phyloP scores from a whole-genome alignment of 257 asterid genomes.

The Vinca minor region DNA sequence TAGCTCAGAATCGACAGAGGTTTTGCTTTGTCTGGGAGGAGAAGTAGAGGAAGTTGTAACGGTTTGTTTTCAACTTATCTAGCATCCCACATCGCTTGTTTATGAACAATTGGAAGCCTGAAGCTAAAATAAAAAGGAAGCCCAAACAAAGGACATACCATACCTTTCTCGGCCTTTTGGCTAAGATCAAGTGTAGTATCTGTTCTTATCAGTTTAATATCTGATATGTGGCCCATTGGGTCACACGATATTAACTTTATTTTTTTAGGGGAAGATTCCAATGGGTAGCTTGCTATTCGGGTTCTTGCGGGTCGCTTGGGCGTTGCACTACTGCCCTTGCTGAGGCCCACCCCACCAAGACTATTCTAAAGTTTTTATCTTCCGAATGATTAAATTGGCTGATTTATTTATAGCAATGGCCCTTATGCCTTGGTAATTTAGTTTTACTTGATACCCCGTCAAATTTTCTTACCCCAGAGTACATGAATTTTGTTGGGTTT shows the following conservation, averaged over 20 bases:
- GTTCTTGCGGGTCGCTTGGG: not conserved
- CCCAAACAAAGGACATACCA: not conserved
- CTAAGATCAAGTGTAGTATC: slow-evolving; percentile 53
- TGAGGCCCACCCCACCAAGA: slow-evolving; percentile 13
- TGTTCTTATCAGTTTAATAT: slow-evolving; percentile 46
- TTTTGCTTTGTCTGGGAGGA: no score
- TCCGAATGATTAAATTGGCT: no score
- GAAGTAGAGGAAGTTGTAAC: no score
- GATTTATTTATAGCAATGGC: no score
- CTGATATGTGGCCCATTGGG: slow-evolving; percentile 26
- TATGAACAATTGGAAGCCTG: not conserved
- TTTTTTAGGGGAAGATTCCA: not conserved
- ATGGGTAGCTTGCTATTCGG: not conserved
- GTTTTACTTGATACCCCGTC: no score
- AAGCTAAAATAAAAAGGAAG: not conserved
- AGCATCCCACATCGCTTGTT: not conserved
- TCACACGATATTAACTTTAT: slow-evolving; percentile 5
- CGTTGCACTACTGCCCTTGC: not conserved
- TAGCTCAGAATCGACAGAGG: no score
- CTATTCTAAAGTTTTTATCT: not conserved
- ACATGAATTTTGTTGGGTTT: no score
- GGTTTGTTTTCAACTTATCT: not conserved
- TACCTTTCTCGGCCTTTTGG: slow-evolving; percentile 58
- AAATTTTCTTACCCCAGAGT: no score
- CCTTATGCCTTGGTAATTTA: no score